A percentile compares a stretch with the other conserved stretches of the same genome.
phyloP scores from a whole-genome alignment of 768 basidiomycete species.

The Macrocybe gigantea region DNA sequence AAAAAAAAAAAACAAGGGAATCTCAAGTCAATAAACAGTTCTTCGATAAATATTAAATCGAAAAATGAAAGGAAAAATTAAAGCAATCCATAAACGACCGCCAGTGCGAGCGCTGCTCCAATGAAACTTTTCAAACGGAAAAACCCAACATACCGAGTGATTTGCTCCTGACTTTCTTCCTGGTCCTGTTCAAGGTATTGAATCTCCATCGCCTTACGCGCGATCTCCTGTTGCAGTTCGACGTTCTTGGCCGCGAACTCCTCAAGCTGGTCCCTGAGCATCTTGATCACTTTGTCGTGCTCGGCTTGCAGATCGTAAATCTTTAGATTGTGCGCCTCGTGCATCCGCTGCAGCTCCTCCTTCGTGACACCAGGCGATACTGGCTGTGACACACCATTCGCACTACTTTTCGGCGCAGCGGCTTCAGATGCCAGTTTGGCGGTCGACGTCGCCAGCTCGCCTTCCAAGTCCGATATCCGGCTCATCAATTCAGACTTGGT shows the following conservation, averaged over 20 bases:
- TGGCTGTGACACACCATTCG: slow-evolving; percentile 30
- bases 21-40: not conserved
- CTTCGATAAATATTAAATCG: not conserved
- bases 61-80: slow-evolving; percentile 20
- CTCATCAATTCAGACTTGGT: slow-evolving; percentile 61
- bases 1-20: slow-evolving; percentile 12
- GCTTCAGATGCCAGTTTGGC: slow-evolving; percentile 47
- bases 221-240: slow-evolving; percentile 55
- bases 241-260: slow-evolving; percentile 39
- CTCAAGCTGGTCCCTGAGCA: slow-evolving; percentile 52
- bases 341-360: slow-evolving; percentile 71
- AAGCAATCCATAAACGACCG: slow-evolving; percentile 48
- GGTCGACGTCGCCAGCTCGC: slow-evolving; percentile 63
- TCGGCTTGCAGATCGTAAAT: slow-evolving; percentile 67
- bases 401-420: slow-evolving; percentile 53
- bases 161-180: slow-evolving; percentile 69
- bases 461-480: slow-evolving; percentile 69
- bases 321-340: slow-evolving; percentile 83
- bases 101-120: slow-evolving; percentile 45
- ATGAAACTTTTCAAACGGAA: slow-evolving; percentile 55
- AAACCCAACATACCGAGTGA: slow-evolving; percentile 70
- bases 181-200: slow-evolving; percentile 74
- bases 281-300: slow-evolving; percentile 53
- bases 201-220: slow-evolving; percentile 76
- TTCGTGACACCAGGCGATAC: slow-evolving; percentile 53